Evolutionary conservation across 2,329 filamentous ascomycete genomes (phyloP), one percentile per base, ranked within the genome.

Genomic region (Beauveria asiatica): DNA sequence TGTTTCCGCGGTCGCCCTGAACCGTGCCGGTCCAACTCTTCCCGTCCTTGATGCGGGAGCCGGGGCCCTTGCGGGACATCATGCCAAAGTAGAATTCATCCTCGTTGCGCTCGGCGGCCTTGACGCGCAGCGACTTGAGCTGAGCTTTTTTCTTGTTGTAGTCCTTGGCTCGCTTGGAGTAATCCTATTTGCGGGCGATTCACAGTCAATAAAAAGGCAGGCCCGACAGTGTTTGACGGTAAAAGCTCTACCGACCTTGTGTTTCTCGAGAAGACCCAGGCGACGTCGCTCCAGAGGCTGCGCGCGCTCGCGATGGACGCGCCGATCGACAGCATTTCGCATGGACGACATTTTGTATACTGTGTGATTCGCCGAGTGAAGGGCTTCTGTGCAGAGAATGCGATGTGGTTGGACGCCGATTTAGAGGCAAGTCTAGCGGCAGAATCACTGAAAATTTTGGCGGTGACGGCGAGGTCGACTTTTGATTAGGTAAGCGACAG

Each of bases 201-300:
- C 54, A 10, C 3, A 30, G 50, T 60, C 33, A 60, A 50, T 9
- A 30, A 39, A 42, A 16, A 17, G n/a, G 1, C 16, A 16, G 21
- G 5, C 7, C 7, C 25, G 27, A n/a, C 10, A 23, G 17, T 30
- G 27, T 39, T 7, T 5, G 19, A 19, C 10, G 21, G 19, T 7
- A 9, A 30, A 25, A 25, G 53, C 33, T 51, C 25, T 63, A 64
- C 70, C 46, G 70, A 87, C 87, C 78, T 97, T 97, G 81, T 94
- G 89, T 78, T 99, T 97, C 74, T 97, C 94, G 63, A 97, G 86
- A 23, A 97, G 83, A 65, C 94, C 94, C 76, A 92, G 91, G 78
- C 90, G 90, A 65, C 87, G 79, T 57, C 94, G 90, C 71, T 92
- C 89, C 64, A 84, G 75, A 45, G 92, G 89, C 74, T 97, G 94